These are phyloP conservation scores for Thraustochytrium sp. DNA, from an alignment of 352 stramenopile genomes.

Conservation along the genomic window DNA sequence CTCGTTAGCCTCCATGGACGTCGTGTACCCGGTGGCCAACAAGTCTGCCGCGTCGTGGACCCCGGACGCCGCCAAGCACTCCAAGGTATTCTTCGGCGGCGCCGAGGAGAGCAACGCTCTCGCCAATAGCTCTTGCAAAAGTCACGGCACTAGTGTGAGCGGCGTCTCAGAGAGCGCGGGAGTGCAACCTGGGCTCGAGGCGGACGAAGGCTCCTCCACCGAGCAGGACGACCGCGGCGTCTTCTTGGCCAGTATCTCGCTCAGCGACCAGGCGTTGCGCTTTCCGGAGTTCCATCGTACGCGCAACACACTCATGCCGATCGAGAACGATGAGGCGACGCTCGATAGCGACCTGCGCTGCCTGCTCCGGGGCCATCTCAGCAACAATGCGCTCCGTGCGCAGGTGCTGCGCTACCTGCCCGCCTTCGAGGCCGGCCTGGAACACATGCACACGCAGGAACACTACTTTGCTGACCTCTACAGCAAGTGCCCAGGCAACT, in stretches of 20 bases:
- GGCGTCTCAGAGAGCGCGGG: too few species aligned
- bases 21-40: too few species aligned
- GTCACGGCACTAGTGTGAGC: too few species aligned
- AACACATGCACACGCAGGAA: neutral
- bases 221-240: neutral
- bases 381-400: neutral
- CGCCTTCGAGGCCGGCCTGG: neutral
- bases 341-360: constrained; percentile 31
- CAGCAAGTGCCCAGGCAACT: neutral
- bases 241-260: neutral
- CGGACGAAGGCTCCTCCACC: too few species aligned
- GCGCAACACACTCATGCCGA: neutral
- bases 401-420: neutral
- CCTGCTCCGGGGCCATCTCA: neutral
- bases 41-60: too few species aligned
- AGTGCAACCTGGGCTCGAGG: too few species aligned
- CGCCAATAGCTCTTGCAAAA: too few species aligned
- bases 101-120: too few species aligned
- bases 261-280: neutral
- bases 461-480: constrained; percentile 17
- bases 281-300: constrained; percentile 33
- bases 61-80: too few species aligned
- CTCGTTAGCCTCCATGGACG: too few species aligned
- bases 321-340: neutral
- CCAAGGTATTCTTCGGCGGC: too few species aligned